Evolutionary conservation across 495 filamentous ascomycete genomes (phyloP).

Genomic region (Pyrenula aspistea): DNA sequence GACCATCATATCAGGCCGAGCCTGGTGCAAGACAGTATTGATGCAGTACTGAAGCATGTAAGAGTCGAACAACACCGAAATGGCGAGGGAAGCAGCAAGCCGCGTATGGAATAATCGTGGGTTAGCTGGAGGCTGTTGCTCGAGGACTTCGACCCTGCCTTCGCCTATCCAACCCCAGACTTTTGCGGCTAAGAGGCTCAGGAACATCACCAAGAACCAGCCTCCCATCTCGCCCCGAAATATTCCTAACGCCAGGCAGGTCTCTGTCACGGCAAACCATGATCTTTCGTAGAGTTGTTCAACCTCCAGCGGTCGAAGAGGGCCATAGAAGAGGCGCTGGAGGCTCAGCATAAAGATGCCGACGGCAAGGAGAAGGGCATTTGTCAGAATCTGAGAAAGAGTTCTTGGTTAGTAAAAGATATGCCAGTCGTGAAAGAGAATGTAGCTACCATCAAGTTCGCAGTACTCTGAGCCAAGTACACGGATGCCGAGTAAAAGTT

Average conservation of each 20-base stretch:
- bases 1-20: constrained; percentile 96
- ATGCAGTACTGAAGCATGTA: constrained; percentile 71
- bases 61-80: constrained; percentile 65
- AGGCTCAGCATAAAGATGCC: constrained; percentile 71
- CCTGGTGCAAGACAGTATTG: constrained; percentile 68
- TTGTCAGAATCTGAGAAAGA: constrained; percentile 63
- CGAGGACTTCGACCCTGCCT: constrained; percentile 82
- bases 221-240: constrained; percentile 89
- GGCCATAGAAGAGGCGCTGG: constrained; percentile 83
- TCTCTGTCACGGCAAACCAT: constrained; percentile 96
- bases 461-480: constrained; percentile 88
- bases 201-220: constrained; percentile 94
- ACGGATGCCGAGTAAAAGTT: constrained; percentile 98
- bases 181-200: constrained; percentile 79
- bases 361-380: constrained; percentile 67
- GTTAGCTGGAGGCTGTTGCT: constrained; percentile 89
- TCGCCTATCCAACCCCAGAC: constrained; percentile 98
- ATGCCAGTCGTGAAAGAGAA: not conserved
- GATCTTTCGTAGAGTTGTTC: constrained; percentile 95
- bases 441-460: constrained; percentile 71
- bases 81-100: constrained; percentile 60
- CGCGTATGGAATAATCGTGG: constrained; percentile 81
- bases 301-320: constrained; percentile 81
- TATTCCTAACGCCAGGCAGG: constrained; percentile 96
- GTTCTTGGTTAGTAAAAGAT: not conserved